phyloP scores from a whole-genome alignment of 192 early-diverging fungal genomes.

The Umbelopsis isabellina region DNA sequence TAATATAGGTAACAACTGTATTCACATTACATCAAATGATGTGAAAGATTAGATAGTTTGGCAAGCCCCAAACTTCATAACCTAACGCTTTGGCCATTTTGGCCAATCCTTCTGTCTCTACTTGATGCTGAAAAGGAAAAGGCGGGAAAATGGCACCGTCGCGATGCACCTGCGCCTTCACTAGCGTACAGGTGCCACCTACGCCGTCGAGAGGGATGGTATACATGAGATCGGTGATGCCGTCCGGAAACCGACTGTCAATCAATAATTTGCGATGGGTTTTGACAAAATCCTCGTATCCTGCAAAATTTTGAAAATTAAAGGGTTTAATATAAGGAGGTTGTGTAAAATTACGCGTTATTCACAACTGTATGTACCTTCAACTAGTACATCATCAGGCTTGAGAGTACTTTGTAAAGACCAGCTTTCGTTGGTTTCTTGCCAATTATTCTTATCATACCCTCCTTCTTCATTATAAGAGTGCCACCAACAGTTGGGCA shows the following conservation, averaged over 20 bases:
- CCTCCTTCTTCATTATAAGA: constrained; percentile 51
- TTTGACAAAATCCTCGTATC: constrained; percentile 41
- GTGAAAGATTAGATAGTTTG: constrained; percentile 66
- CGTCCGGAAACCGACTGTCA: constrained; percentile 39
- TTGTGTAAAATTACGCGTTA: neutral
- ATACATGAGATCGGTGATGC: constrained; percentile 36
- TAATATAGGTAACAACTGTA: too few species aligned
- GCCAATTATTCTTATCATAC: constrained; percentile 74
- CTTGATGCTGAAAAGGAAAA: constrained; percentile 63
- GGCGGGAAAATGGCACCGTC: constrained; percentile 67
- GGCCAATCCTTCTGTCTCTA: constrained; percentile 76
- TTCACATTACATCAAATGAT: constrained; percentile 32
- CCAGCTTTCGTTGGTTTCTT: constrained; percentile 61
- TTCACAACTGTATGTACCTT: constrained; percentile 40
- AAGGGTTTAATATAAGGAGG: neutral
- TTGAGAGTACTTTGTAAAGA: constrained; percentile 43
- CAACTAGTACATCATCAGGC: constrained; percentile 46
- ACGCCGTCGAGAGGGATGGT: constrained; percentile 64
- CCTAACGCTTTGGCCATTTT: constrained; percentile 70
- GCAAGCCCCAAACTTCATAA: constrained; percentile 65
- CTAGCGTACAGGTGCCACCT: constrained; percentile 68
- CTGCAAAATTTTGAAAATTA: constrained; percentile 25
- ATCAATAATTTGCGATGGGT: constrained; percentile 51
- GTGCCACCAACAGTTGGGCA: constrained; percentile 56
- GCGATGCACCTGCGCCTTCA: constrained; percentile 67